Base-by-base conservation (phyloP, 225 moss, liverwort and hornwort genomes). In the Physcomitrellopsis africana region DNA sequence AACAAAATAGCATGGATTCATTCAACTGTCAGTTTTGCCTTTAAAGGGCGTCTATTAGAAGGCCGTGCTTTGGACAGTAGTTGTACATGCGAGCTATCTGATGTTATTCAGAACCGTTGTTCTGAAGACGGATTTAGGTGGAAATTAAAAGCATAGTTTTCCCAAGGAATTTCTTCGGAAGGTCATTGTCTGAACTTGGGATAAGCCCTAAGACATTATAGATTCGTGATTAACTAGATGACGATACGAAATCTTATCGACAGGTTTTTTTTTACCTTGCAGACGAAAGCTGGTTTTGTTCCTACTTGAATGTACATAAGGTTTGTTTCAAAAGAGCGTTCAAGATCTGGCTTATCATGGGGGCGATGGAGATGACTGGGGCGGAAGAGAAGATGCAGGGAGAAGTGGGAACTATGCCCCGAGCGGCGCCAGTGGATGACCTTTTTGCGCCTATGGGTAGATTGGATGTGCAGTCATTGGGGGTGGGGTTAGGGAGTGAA, bases 371-470 rank as follows among this genome's bases (percentile, higher is more conserved):
- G 80, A 75, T 81, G 75, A 74, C 72, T 23, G 56, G 70, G 72
- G 73, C 76, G 43, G 86, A 79, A 63, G 77, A 75, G 73, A 87
- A 87, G 74, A 77, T 42, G 70, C 81, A 83, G 70, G 78, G 75
- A 62, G 88, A 80, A 3, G 81, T 53, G 41, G 76, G 76, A 48
- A 76, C 65, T 56, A 87, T 89, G 83, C 83, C 82, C 41, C 85
- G 91, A 62, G 81, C 86, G 15, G 76, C 91, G 27, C 91, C 91
- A 10, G 87, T 93, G 48, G 89, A 91, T 61, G 93, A 93, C 59
- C 86, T 93, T 1, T 91, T 91, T 44, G 93, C 89, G 42, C 91
- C 93, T 32, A 85, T 93, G 89, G 89, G 85, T 67, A 83, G 91
- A 66, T 77, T 93, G 67, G 89, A 93, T 72, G 86, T 93, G 76